phyloP scores from a whole-genome alignment of 108 stramenopile genomes.

The Nitzschia palea region DNA sequence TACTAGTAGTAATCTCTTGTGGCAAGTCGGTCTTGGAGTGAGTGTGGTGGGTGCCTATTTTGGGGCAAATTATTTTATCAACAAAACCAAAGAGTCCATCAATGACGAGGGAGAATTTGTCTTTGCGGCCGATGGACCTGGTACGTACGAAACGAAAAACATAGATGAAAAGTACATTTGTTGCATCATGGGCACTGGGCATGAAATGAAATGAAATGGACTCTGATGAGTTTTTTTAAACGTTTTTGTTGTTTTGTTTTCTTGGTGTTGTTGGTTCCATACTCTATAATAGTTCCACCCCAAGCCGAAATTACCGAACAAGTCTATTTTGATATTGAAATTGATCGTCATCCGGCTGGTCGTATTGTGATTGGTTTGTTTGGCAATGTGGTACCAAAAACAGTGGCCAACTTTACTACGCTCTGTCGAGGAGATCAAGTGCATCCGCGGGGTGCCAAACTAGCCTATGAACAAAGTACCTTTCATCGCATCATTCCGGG shows the following conservation, averaged over 20 bases:
- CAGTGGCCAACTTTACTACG: constrained; percentile 84
- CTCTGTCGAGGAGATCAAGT: constrained; percentile 67
- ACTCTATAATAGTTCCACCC: constrained; percentile 16
- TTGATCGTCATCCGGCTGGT: constrained; percentile 71
- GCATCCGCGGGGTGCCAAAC: constrained; percentile 55
- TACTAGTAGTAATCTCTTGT: constrained; percentile 21
- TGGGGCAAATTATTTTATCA: constrained; percentile 19
- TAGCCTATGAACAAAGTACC: constrained; percentile 72
- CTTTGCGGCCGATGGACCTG: background rate
- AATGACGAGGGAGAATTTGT: constrained; percentile 25
- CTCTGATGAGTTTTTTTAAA: background rate
- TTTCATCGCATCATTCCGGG: constrained; percentile 95
- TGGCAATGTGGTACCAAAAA: constrained; percentile 88
- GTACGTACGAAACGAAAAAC: constrained; percentile 1
- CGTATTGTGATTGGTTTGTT: constrained; percentile 91
- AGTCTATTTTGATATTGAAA: constrained; percentile 84
- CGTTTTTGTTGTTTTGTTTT: background rate
- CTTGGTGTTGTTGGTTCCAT: background rate
- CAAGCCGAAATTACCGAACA: constrained; percentile 58
- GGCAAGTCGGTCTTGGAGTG: constrained; percentile 38
- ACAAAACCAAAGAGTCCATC: background rate
- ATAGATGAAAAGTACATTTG: background rate
- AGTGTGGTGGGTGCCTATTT: constrained; percentile 29
- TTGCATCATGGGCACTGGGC: no score
- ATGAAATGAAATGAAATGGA: background rate